Conservation (phyloP, 106 monocot species). For the Dactylorhiza incarnata region DNA sequence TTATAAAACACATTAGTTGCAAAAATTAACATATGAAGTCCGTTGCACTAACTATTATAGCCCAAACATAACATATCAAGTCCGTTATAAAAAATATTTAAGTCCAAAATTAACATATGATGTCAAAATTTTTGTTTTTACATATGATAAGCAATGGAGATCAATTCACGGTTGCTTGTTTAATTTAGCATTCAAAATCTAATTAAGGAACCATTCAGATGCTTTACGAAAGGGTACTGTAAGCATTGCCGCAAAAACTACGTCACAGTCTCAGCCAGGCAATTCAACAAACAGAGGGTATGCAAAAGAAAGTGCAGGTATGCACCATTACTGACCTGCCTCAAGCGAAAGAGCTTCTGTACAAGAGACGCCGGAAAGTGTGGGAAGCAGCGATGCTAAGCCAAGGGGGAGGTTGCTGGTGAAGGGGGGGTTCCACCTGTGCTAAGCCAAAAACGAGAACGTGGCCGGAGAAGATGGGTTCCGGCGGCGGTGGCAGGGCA, state of each 20-base stretch:
- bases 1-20: too few relatives aligned
- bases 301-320: neutral
- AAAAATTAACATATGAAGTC: too few relatives aligned
- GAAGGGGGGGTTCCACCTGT: too few relatives aligned
- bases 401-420: too few relatives aligned
- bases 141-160: neutral
- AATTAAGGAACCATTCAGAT: neutral
- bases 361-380: constrained; percentile 52
- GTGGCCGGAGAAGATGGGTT: too few relatives aligned
- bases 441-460: too few relatives aligned
- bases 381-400: constrained; percentile 76
- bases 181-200: neutral
- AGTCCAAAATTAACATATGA: too few relatives aligned
- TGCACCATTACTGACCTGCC: constrained; percentile 35
- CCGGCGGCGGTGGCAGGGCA: too few relatives aligned
- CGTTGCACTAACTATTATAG: too few relatives aligned
- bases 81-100: too few relatives aligned
- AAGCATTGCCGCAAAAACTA: neutral
- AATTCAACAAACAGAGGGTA: constrained; percentile 22
- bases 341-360: constrained; percentile 87
- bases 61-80: too few relatives aligned
- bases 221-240: neutral
- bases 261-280: neutral
- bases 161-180: neutral
- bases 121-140: too few relatives aligned